These are phyloP conservation scores for Lactarius psammicola DNA, from an alignment of 768 basidiomycete genomes.

Conservation along the genomic window DNA sequence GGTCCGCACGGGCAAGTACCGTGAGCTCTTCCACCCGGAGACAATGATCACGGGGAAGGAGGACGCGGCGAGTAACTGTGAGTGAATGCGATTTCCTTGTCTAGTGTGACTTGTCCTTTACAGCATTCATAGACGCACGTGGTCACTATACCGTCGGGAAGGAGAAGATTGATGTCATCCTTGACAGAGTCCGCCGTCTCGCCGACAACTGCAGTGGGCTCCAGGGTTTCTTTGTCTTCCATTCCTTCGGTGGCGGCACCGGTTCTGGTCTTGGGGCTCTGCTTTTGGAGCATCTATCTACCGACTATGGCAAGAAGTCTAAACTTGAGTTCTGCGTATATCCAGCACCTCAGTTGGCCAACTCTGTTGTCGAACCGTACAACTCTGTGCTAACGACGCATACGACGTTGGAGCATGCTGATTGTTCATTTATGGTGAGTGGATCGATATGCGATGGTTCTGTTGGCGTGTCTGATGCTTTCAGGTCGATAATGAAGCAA, in stretches of 20 bases:
- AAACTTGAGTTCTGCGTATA: constrained; percentile 98
- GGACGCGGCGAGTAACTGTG: constrained; percentile 99
- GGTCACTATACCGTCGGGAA: constrained; percentile 99
- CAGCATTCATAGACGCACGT: constrained; percentile 71
- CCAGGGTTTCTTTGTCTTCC: constrained; percentile 99
- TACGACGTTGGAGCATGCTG: constrained; percentile 97
- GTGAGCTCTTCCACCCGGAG: constrained; percentile 98
- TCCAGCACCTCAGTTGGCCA: constrained; percentile 89
- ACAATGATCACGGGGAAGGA: constrained; percentile 98
- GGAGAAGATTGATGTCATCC: constrained; percentile 93
- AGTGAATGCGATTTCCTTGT: constrained; percentile 28
- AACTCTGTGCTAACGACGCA: constrained; percentile 97
- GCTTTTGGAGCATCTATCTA: constrained; percentile 91
- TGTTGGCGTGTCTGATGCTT: background rate
- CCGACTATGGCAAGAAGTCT: constrained; percentile 98
- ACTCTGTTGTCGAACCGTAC: constrained; percentile 98
- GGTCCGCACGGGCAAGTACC: constrained; percentile 92
- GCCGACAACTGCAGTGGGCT: constrained; percentile 98
- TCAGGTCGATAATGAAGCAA: constrained; percentile 58
- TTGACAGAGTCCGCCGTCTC: constrained; percentile 95
- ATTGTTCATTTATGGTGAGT: constrained; percentile 97
- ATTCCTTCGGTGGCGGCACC: constrained; percentile 99
- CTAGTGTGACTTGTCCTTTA: background rate
- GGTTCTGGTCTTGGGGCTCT: constrained; percentile 99
- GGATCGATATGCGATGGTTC: background rate